Evolutionary conservation across 257 asterid genomes (phyloP), one percentile per base, ranked within the genome.

Genomic region (Solanum paucissectum): DNA sequence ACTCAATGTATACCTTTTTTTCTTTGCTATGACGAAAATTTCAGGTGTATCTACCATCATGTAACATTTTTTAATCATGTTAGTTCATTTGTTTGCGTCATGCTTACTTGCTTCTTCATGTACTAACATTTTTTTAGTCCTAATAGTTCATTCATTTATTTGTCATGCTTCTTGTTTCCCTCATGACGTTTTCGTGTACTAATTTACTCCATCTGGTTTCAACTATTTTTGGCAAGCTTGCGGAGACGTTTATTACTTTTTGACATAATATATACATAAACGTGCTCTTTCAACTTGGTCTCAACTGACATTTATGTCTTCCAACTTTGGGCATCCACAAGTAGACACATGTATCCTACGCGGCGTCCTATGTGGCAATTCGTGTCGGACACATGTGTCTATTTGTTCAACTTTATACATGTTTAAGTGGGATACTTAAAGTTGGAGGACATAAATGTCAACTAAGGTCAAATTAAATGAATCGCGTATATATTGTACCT

Each of bases 31-130:
- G 36, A 44, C 5, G 37, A 79, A 16, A 79, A 81, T 79, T 27
- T 79, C 85, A 44, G 66, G 40, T 79, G 40, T 16, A 79, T 44
- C 64, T 79, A 42, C 64, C 84, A 14, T 79, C 40, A 79, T 25
- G 37, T 79, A 44, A 16, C 27, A 9, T 27, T 14, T 79, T 44
- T 42, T 13, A 14, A 25, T 44, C 38, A 25, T 27, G 64, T 79
- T 79, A 44, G 84, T 46, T 25, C 64, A 44, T 44, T 44, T 4
- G 9, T 13, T 12, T 38, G 58, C 6, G 27, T 75, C 83, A 75
- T 38, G 5, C 83, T 10, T 75, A 14, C 83, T 21, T 3, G 38
- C 3, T 29, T 32, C n/a, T 9, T 27, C 73, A 25, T 12, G 38
- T 74, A 49, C 58, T 0, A 69, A 29, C 76, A 32, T 13, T 32